A percentile compares a stretch with the other conserved stretches of the same genome.
Conservation (phyloP, 257 asterid genomes). For the Paulownia fortunei region DNA sequence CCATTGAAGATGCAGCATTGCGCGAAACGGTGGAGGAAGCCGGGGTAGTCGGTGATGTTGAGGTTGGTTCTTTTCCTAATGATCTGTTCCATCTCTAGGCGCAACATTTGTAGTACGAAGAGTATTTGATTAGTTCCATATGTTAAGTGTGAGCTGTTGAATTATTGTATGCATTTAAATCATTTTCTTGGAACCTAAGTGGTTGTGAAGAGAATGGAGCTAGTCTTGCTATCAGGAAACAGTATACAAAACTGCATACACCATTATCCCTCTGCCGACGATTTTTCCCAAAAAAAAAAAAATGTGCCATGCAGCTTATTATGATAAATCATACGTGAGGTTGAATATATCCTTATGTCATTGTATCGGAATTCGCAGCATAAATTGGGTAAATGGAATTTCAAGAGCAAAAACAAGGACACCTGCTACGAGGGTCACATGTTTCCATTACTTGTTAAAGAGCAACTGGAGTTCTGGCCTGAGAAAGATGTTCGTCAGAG, state of each 20-base stretch:
- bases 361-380: slow-evolving; percentile 42
- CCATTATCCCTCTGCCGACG: too few species aligned
- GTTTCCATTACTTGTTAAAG: slow-evolving; percentile 78
- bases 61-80: slow-evolving; percentile 49
- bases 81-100: not conserved
- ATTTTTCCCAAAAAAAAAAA: too few species aligned
- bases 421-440: slow-evolving; percentile 65
- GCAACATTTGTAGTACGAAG: too few species aligned
- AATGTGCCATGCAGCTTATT: not conserved
- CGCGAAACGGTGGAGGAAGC: slow-evolving; percentile 94
- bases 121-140: not conserved
- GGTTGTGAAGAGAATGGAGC: too few species aligned
- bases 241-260: too few species aligned
- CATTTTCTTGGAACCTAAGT: not conserved
- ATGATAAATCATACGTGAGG: too few species aligned
- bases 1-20: slow-evolving; percentile 65
- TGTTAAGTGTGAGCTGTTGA: not conserved
- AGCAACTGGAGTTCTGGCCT: slow-evolving; percentile 80
- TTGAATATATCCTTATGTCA: not conserved
- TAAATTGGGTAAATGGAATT: slow-evolving; percentile 68
- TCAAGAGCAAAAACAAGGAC: slow-evolving; percentile 63
- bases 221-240: too few species aligned
- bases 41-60: slow-evolving; percentile 77
- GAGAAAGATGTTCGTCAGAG: slow-evolving; percentile 84
- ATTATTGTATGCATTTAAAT: not conserved